A percentile compares a stretch with the other conserved stretches of the same genome.
Evolutionary conservation across 1,284 basidiomycete genomes (phyloP).

Genomic region (Crepidotus sp.): DNA sequence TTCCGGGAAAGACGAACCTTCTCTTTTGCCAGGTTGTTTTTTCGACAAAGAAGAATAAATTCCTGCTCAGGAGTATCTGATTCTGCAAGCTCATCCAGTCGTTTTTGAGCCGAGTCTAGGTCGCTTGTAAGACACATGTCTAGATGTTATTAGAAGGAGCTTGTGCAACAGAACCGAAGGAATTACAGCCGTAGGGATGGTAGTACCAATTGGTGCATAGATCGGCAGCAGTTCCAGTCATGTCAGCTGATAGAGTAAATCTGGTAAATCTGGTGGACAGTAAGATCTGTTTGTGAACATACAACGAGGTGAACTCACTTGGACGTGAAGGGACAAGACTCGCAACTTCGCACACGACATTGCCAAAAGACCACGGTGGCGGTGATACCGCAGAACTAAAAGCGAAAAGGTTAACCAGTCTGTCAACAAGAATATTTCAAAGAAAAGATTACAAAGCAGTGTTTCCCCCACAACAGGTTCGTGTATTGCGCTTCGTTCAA

Average conservation of each 20-base stretch:
- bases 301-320: neutral
- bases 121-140: neutral
- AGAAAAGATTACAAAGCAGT: conserved; percentile 15
- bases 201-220: neutral
- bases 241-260: neutral
- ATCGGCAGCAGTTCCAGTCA: neutral
- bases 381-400: neutral
- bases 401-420: neutral
- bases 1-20: neutral
- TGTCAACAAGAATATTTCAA: neutral
- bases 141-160: neutral
- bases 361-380: neutral
- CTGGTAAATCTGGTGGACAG: no score
- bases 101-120: neutral
- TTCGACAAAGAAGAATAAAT: neutral
- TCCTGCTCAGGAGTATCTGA: neutral
- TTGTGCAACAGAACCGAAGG: neutral
- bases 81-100: neutral
- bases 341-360: conserved; percentile 1
- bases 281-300: neutral
- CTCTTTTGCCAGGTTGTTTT: neutral
- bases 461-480: conserved; percentile 13
- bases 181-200: neutral
- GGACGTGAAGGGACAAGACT: neutral
- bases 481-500: conserved; percentile 17